Conservation (phyloP, 208 protist species). For the Strigomonas oncopelti region DNA sequence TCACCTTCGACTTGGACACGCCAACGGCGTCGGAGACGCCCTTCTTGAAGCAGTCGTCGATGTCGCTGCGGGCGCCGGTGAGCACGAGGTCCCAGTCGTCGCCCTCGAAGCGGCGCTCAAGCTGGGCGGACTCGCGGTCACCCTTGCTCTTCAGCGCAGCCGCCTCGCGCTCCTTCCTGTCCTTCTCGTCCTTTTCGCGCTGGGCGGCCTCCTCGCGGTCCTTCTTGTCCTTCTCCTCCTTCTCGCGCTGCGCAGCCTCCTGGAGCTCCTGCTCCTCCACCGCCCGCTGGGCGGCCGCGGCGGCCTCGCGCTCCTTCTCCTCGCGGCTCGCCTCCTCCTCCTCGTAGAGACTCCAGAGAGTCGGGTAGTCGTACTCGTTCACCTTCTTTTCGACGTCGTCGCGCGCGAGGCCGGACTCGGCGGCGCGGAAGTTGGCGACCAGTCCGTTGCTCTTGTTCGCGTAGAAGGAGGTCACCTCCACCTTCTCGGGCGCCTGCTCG, state of each 20-base stretch:
- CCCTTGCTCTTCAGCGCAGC: not conserved
- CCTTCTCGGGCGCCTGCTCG: constrained; percentile 7
- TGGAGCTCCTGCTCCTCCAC: not conserved
- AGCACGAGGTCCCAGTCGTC: constrained; percentile 65
- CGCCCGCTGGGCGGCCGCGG: not conserved
- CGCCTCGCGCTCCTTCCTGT: not conserved
- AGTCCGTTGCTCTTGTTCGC: constrained; percentile 13
- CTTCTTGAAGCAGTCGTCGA: constrained; percentile 42
- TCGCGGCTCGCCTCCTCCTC: not conserved
- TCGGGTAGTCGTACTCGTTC: constrained; percentile 20
- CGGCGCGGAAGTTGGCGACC: constrained; percentile 13
- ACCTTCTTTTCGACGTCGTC: constrained; percentile 7
- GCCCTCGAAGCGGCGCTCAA: constrained; percentile 59
- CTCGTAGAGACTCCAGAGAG: constrained; percentile 22
- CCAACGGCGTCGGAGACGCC: constrained; percentile 35
- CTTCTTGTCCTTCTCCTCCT: not conserved
- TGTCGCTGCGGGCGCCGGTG: constrained; percentile 27
- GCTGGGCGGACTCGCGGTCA: constrained; percentile 31
- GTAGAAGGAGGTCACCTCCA: constrained; percentile 11
- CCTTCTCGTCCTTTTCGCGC: not conserved
- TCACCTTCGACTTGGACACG: constrained; percentile 30
- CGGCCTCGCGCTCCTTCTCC: not conserved
- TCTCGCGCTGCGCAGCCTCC: constrained; percentile 1
- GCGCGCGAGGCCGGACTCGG: not conserved
- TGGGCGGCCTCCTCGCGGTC: not conserved